Evolutionary conservation across 495 filamentous ascomycete genomes (phyloP).

Genomic region (Penicillium coffeae): DNA sequence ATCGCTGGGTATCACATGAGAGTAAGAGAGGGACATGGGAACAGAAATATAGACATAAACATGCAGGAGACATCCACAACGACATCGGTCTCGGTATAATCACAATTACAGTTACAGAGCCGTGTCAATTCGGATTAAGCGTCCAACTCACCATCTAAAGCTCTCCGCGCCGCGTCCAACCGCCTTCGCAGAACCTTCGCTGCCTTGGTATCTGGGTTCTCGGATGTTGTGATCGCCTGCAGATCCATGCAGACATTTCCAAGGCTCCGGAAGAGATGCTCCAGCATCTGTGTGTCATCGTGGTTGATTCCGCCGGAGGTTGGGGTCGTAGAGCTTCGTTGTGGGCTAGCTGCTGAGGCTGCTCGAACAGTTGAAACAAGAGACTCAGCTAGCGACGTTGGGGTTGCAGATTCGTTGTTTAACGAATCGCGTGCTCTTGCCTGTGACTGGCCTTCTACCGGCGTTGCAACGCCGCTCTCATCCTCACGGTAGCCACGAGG

Average conservation of each 20-base stretch:
- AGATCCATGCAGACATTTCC: conserved; percentile 65
- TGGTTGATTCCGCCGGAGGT: conserved; percentile 46
- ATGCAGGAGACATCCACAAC: background rate
- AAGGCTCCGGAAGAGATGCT: conserved; percentile 69
- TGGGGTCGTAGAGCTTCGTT: conserved; percentile 30
- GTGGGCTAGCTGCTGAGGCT: conserved; percentile 29
- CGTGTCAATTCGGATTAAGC: conserved; percentile 14
- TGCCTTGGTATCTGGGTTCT: conserved; percentile 53
- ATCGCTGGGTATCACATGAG: background rate
- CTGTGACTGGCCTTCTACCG: conserved; percentile 1
- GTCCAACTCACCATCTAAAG: conserved; percentile 63
- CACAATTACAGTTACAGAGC: background rate
- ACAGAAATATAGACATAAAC: background rate
- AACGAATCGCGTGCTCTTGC: conserved; percentile 26
- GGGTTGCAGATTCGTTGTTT: conserved; percentile 30
- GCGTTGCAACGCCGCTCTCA: conserved; percentile 2
- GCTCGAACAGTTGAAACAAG: conserved; percentile 40
- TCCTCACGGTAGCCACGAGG: conserved; percentile 14
- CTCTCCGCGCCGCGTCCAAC: conserved; percentile 67
- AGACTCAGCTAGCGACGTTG: conserved; percentile 35
- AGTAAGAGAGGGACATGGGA: background rate
- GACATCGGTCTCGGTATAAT: background rate
- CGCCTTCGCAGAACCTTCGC: conserved; percentile 60
- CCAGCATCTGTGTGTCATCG: conserved; percentile 72
- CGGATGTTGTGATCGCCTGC: conserved; percentile 50